A percentile compares a stretch with the other conserved stretches of the same genome.
Conservation (phyloP, 2,329 filamentous ascomycete genomes). For the Neocatenulostroma microsporum region DNA sequence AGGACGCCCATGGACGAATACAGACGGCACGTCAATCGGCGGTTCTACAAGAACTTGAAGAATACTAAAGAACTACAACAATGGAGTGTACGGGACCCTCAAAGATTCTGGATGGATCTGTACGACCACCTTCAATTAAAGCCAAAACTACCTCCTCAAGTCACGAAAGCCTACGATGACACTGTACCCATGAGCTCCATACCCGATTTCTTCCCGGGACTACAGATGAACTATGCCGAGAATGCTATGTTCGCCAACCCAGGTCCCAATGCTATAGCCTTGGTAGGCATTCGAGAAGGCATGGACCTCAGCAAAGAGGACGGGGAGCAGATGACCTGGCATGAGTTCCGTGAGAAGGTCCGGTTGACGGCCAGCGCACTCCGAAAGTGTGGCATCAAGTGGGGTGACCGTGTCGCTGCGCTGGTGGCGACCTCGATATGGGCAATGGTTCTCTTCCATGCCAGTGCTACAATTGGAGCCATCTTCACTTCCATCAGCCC, state of each 20-base stretch:
- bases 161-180: slow-evolving; percentile 33
- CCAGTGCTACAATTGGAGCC: slow-evolving; percentile 35
- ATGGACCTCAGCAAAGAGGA: slow-evolving; percentile 23
- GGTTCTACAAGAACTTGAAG: slow-evolving; percentile 17
- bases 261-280: slow-evolving; percentile 29
- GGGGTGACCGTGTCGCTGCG: slow-evolving; percentile 34
- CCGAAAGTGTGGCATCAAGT: slow-evolving; percentile 30
- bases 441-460: slow-evolving; percentile 37
- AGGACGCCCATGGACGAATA: slow-evolving; percentile 26
- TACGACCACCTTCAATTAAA: slow-evolving; percentile 33
- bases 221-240: slow-evolving; percentile 35
- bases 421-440: slow-evolving; percentile 38
- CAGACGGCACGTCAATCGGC: slow-evolving; percentile 25
- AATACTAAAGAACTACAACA: slow-evolving; percentile 32
- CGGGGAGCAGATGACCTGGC: slow-evolving; percentile 35
- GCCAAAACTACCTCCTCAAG: slow-evolving; percentile 27
- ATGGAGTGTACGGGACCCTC: slow-evolving; percentile 34
- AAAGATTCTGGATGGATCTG: slow-evolving; percentile 40
- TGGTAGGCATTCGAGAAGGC: slow-evolving; percentile 36
- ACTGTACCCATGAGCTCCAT: slow-evolving; percentile 30
- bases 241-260: slow-evolving; percentile 34
- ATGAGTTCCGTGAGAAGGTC: slow-evolving; percentile 32
- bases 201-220: slow-evolving; percentile 33
- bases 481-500: slow-evolving; percentile 40
- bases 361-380: slow-evolving; percentile 33